Evolutionary conservation across 139 green algal genomes (phyloP).

Genomic region (Yamagishiella unicocca): DNA sequence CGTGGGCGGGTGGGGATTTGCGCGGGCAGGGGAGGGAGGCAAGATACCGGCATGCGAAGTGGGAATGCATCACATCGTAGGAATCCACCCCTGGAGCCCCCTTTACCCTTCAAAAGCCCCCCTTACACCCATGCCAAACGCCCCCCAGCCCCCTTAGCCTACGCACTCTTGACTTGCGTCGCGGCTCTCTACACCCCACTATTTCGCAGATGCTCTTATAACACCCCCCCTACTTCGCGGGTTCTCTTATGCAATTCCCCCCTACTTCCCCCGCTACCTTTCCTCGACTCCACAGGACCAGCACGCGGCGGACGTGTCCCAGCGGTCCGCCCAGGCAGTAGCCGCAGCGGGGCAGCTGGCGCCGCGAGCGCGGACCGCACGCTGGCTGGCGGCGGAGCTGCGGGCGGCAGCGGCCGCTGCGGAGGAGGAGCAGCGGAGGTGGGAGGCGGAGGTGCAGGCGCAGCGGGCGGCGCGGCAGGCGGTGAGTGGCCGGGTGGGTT

Average conservation of each 20-base stretch:
- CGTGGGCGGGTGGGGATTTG: no score
- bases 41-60: no score
- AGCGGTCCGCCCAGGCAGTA: background rate
- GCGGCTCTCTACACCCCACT: no score
- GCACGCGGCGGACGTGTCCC: background rate
- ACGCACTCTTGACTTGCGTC: no score
- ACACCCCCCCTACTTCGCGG: no score
- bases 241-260: background rate
- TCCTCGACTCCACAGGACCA: background rate
- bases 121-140: no score
- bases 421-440: background rate
- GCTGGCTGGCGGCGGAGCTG: background rate
- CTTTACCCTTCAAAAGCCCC: no score
- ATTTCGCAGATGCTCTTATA: no score
- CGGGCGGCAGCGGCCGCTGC: background rate
- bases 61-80: no score
- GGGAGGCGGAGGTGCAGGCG: conserved; percentile 3
- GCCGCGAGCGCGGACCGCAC: background rate
- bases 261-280: background rate
- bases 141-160: no score
- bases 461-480: background rate
- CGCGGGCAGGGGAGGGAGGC: no score
- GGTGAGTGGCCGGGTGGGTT: background rate
- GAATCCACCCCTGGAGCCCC: no score
- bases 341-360: background rate